Evolutionary conservation across 306 rosid genomes (phyloP).

Genomic region (Prunus dulcis): DNA sequence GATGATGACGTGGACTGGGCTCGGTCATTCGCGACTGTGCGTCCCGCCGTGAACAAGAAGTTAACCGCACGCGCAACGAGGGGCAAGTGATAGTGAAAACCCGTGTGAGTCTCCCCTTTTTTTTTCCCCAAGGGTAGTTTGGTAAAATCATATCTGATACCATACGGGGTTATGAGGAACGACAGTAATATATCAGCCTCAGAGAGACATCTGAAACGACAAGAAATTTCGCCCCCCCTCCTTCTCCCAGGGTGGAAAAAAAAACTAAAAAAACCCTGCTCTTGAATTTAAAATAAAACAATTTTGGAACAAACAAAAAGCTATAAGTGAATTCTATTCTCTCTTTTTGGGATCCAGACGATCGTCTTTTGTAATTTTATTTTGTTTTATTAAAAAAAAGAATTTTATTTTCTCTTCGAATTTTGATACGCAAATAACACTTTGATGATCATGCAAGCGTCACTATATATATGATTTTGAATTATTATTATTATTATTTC

Average conservation of each 20-base stretch:
- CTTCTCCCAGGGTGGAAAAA: too few species aligned
- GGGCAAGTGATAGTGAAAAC: slow-evolving; percentile 11
- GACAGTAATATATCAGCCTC: neutral
- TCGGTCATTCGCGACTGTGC: neutral
- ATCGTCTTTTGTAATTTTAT: too few species aligned
- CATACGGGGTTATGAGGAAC: neutral
- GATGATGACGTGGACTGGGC: slow-evolving; percentile 40
- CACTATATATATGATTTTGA: neutral
- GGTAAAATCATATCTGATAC: slow-evolving; percentile 10
- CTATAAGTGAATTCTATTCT: too few species aligned
- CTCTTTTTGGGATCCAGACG: too few species aligned
- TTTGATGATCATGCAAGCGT: neutral
- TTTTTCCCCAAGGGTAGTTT: slow-evolving; percentile 15
- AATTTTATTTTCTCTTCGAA: neutral
- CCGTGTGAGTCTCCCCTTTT: slow-evolving; percentile 4
- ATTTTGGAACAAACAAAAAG: too few species aligned
- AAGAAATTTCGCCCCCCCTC: neutral
- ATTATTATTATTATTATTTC: neutral
- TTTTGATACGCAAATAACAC: neutral
- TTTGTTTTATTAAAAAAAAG: neutral
- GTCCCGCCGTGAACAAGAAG: slow-evolving; percentile 26
- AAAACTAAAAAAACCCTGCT: too few species aligned
- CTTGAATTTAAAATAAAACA: neutral
- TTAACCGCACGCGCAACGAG: slow-evolving; percentile 23
- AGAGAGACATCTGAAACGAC: neutral